phyloP scores from a whole-genome alignment of 179 eudicot genomes.

The Beta corolliflora region DNA sequence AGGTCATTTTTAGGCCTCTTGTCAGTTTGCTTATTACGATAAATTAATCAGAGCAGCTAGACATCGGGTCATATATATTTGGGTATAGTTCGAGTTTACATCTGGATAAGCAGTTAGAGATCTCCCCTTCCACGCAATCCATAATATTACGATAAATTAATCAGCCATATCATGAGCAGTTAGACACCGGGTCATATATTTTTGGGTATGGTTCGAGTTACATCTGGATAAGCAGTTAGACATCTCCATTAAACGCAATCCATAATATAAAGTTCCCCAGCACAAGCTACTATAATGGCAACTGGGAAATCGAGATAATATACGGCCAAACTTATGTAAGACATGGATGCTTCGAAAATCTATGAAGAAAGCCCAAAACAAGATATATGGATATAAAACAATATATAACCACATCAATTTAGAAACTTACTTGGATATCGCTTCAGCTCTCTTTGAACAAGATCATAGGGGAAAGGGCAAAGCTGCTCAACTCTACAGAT shows the following conservation, averaged over 20 bases:
- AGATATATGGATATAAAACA: neutral
- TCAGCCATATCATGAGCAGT: no score
- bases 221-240: no score
- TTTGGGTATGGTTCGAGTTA: no score
- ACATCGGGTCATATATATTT: neutral
- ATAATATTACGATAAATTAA: no score
- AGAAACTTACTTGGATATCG: constrained; percentile 84
- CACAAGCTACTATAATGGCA: neutral
- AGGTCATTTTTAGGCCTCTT: no score
- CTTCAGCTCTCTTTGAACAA: constrained; percentile 80
- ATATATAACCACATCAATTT: neutral
- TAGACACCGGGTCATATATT: neutral
- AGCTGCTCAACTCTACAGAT: constrained; percentile 96
- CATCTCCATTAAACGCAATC: no score
- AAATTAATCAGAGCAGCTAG: no score
- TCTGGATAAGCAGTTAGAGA: no score
- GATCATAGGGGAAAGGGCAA: constrained; percentile 95
- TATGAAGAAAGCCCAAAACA: neutral
- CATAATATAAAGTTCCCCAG: neutral
- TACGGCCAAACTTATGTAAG: neutral
- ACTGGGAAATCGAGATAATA: neutral
- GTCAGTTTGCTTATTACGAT: no score
- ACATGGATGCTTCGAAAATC: neutral
- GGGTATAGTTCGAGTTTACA: no score
- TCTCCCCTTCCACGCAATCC: no score